Percentiles rank a stretch among this genome's conserved stretches.
phyloP scores from a whole-genome alignment of 1,139 yeast genomes.

The Suhomyces panamericanus region DNA sequence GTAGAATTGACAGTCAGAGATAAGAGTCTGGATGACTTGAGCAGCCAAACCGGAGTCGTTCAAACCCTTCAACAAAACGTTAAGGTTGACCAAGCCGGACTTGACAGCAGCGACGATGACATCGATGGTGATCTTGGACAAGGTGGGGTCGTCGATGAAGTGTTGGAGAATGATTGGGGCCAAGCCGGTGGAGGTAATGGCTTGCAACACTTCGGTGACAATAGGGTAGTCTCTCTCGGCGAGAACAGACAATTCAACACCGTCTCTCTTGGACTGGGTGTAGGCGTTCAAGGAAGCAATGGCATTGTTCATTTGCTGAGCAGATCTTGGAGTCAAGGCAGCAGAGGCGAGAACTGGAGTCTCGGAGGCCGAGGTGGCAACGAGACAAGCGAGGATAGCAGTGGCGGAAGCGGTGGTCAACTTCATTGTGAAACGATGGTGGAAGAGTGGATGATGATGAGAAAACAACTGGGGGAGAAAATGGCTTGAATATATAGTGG shows the following conservation, averaged over 20 bases:
- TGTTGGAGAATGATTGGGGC: conserved; percentile 40
- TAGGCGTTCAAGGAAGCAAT: conserved; percentile 32
- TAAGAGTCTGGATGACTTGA: conserved; percentile 38
- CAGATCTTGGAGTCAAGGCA: conserved; percentile 34
- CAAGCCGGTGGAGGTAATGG: conserved; percentile 40
- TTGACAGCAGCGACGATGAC: conserved; percentile 35
- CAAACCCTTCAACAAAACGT: conserved; percentile 43
- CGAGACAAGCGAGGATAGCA: conserved; percentile 33
- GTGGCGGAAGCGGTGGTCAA: conserved; percentile 32
- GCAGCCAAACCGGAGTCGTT: conserved; percentile 48
- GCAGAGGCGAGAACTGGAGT: conserved; percentile 28
- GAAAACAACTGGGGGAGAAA: not conserved
- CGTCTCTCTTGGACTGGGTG: conserved; percentile 31
- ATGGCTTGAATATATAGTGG: conserved; percentile 5
- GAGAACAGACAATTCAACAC: conserved; percentile 24
- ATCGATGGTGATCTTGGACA: conserved; percentile 31
- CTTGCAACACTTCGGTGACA: conserved; percentile 45
- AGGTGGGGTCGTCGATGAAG: conserved; percentile 34
- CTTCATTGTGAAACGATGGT: conserved; percentile 28
- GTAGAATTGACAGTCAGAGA: conserved; percentile 44
- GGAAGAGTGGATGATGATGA: conserved; percentile 6
- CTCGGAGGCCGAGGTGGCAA: conserved; percentile 33
- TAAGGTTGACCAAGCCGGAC: conserved; percentile 35
- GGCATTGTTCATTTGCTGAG: conserved; percentile 28
- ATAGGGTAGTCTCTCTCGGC: conserved; percentile 42